Evolutionary conservation across 176 grass and related monocot genomes (phyloP).

Genomic region (maize (Zea mays)): Zm-B73-REFERENCE-NAM-5.0 NC_050101.1:36052001-36052500

Average conservation of each 20-base stretch:
- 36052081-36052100: slow-evolving; percentile 24
- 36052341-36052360: neutral
- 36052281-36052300: neutral
- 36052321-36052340: neutral
- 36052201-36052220: neutral
- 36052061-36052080: slow-evolving; percentile 21
- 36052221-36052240: neutral
- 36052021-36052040: neutral
- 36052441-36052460: no score
- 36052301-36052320: neutral
- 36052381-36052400: neutral
- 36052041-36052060: slow-evolving; percentile 11
- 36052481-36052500: neutral
- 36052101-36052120: slow-evolving; percentile 16
- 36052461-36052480: neutral
- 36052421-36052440: no score
- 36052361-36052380: neutral
- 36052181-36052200: slow-evolving; percentile 28
- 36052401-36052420: no score
- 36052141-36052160: neutral
- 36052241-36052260: neutral
- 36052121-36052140: no score
- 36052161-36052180: no score
- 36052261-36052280: neutral
- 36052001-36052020: neutral